Percentiles rank a stretch among this genome's conserved stretches.
These are phyloP conservation scores for Rhizopogon rudus DNA, from an alignment of 768 basidiomycete genomes.

Conservation along the genomic window DNA sequence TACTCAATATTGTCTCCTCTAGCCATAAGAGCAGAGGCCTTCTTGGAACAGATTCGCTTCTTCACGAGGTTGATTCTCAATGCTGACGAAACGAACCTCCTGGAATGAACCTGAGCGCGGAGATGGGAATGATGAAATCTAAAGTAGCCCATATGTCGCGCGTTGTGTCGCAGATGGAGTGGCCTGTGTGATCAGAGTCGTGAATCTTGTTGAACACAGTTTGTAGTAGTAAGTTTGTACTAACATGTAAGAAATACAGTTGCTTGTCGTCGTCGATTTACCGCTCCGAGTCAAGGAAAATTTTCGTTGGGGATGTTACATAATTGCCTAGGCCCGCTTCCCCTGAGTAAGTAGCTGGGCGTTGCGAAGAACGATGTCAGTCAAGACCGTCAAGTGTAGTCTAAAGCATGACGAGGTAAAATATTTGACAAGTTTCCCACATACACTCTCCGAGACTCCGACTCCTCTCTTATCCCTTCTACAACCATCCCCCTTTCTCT, in stretches of 20 bases:
- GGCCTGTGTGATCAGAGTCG: background rate
- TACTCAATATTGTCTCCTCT: conserved; percentile 2
- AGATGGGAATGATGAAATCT: background rate
- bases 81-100: conserved; percentile 21
- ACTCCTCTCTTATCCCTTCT: conserved; percentile 12
- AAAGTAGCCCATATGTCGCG: background rate
- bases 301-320: conserved; percentile 7
- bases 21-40: conserved; percentile 25
- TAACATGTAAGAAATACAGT: background rate
- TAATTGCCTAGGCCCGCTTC: background rate
- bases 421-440: conserved; percentile 10
- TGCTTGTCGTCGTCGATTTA: background rate
- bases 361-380: background rate
- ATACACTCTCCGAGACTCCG: background rate
- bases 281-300: background rate
- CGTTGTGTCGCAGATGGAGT: background rate
- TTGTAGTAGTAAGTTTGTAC: background rate
- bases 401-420: conserved; percentile 8
- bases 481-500: conserved; percentile 11
- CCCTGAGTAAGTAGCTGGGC: no score
- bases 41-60: conserved; percentile 28
- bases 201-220: background rate
- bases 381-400: background rate
- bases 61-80: conserved; percentile 28
- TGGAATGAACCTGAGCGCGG: conserved; percentile 8